These are phyloP conservation scores for Colletotrichum sp. DNA, from an alignment of 2,329 filamentous ascomycete species.

Conservation along the genomic window DNA sequence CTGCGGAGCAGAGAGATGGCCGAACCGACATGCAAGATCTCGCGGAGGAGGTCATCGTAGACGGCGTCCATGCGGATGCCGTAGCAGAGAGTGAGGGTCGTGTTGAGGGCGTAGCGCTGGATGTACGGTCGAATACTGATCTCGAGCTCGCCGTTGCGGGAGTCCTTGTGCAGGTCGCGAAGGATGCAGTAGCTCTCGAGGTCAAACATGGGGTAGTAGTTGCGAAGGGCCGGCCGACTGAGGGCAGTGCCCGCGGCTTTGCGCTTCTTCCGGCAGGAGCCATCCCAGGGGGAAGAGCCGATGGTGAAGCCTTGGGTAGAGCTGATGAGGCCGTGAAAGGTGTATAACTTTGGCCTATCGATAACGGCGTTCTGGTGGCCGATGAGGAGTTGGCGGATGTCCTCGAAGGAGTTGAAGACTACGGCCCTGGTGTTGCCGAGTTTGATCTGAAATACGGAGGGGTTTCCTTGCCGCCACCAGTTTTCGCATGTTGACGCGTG, in stretches of 20 bases:
- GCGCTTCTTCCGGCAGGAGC: background rate
- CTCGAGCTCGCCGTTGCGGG: background rate
- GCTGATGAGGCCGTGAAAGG: background rate
- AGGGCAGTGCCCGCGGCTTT: background rate
- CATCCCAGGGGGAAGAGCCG: background rate
- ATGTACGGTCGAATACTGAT: background rate
- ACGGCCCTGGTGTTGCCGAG: background rate
- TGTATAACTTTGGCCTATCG: background rate
- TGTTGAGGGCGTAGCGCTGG: slow-evolving; percentile 70
- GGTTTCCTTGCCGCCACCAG: background rate
- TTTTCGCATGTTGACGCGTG: background rate
- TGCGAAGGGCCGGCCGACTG: background rate
- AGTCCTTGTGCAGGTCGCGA: background rate
- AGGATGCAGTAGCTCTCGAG: background rate
- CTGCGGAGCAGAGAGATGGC: slow-evolving; percentile 78
- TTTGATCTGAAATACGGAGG: background rate
- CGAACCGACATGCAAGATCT: slow-evolving; percentile 78
- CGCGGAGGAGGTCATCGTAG: slow-evolving; percentile 69
- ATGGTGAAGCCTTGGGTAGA: background rate
- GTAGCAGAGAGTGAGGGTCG: slow-evolving; percentile 79
- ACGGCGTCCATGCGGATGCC: slow-evolving; percentile 77
- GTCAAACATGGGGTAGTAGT: background rate
- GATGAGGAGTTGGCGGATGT: background rate
- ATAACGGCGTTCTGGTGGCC: background rate
- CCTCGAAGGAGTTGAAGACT: background rate